Evolutionary conservation across 768 basidiomycete genomes (phyloP), one percentile per base, ranked within the genome.

Genomic region (Lepiota brunneoincarnata): DNA sequence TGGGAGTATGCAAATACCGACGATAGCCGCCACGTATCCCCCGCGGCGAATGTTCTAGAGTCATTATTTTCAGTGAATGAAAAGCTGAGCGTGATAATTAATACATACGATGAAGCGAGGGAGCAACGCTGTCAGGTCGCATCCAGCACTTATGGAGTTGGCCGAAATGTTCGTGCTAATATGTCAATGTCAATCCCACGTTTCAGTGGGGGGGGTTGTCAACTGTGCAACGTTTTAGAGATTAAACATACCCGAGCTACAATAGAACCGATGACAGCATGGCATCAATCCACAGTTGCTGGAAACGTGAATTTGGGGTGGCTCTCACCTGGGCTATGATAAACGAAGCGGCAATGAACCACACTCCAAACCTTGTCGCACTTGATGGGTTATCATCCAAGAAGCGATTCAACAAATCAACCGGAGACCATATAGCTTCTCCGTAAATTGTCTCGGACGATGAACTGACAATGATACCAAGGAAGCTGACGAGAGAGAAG

Each of bases 401-500:
- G 69, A 90, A 89, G 61, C 70, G 80, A 47, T 76, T 79, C 47
- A 91, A 72, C 42, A 91, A 72, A 61, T 87, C 84, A 61, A 93
- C 78, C 2, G 89, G 88, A 2, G 83, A 83, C 91, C 89, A 92
- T 49, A 93, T 80, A 12, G 84, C 81, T 58, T 85, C 83, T 20
- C 86, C 88, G 61, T 87, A 92, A 59, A 92, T 86, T 12, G 83
- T 77, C 58, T 83, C 75, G 17, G 86, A 87, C 17, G 87, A 86
- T 1, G 89, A 91, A 52, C 84, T 84, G 58, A 93, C 89, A 48
- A 91, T 82, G 66, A 93, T 89, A 1, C 89, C 89, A 56, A 93
- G 73, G 69, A 93, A 86, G 62, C 83, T 84, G 61, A 89, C 84
- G 49, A 91, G 64, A 21, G 83, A 83, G 69, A 90, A 91, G 1